Conservation (phyloP, 176 grass and related monocot species). For the Alloteropsis semialata region DNA sequence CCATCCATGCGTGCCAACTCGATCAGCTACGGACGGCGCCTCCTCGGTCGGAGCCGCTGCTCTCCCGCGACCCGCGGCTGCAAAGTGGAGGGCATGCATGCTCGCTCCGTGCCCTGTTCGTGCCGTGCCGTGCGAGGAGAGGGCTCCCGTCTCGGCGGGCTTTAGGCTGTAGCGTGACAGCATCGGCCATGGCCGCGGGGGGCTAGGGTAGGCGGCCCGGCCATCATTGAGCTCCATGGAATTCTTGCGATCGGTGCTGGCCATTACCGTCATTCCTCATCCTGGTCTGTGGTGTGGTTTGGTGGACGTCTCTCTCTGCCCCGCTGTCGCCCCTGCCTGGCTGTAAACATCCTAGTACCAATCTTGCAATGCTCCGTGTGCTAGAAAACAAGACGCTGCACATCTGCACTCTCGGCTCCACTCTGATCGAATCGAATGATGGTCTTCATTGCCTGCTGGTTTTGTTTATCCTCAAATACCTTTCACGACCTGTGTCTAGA, state of each 20-base stretch:
- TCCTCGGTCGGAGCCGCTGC: neutral
- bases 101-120: neutral
- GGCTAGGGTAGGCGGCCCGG: neutral
- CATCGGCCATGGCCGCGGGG: neutral
- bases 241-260: neutral
- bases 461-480: too few species aligned
- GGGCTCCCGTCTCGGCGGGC: neutral
- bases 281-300: too few species aligned
- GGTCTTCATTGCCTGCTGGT: neutral
- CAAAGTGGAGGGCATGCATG: neutral
- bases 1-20: neutral
- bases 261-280: neutral
- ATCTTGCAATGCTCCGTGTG: neutral
- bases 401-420: neutral
- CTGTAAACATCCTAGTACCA: neutral
- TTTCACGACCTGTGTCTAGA: neutral
- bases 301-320: constrained; percentile 8
- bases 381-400: neutral
- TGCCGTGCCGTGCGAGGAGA: neutral
- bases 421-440: neutral
- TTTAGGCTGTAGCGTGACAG: neutral
- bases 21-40: too few species aligned
- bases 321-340: neutral
- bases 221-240: neutral
- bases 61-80: neutral